Evolutionary conservation across 108 stramenopile genomes (phyloP), one percentile per base, ranked within the genome.

Genomic region (Bacterosira constricta): DNA sequence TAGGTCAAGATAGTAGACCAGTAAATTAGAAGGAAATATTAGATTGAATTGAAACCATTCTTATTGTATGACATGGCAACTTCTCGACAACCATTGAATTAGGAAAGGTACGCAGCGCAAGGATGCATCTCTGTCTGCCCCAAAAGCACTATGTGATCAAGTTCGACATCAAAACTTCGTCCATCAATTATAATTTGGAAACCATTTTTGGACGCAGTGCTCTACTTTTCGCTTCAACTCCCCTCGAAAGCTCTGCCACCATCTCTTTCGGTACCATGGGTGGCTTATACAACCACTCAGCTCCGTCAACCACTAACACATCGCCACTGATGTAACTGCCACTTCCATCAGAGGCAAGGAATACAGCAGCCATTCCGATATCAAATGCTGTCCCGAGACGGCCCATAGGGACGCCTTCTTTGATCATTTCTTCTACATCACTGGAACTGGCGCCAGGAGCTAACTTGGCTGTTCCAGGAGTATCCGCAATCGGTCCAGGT

Each of bases 381-480:
- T 94, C 93, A 50, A 79, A 79, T 9, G 80, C 83, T 42, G 77
- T 85, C 42, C 93, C 93, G 71, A 91, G 79, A 7, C 93, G 83
- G 23, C 88, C 89, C 34, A 94, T 35, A 0, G 93, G 93, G 38
- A 94, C 80, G 18, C 86, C 77, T 13, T 87, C 89, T 15, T 66
- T 53, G 18, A 91, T 84, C 74, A 91, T 61, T 37, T 84, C 88
- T 53, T 86, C 63, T 13, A 87, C 62, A 31, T 69, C 67, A 13
- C 73, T 63, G 13, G 69, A 41, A 10, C 70, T 62, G 51, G 92
- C 56, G 18, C 86, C 90, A 27, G 94, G 94, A 1, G 91, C 89
- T 29, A 98, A 71, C 77, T 96, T 98, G 20, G 95, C 88, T 62
- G 94, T 98, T 25, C 97, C 97, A 9, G 96, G 96, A 11, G 96